Evolutionary conservation across 768 basidiomycete species (phyloP).

Genomic region (Collybia mongolica): DNA sequence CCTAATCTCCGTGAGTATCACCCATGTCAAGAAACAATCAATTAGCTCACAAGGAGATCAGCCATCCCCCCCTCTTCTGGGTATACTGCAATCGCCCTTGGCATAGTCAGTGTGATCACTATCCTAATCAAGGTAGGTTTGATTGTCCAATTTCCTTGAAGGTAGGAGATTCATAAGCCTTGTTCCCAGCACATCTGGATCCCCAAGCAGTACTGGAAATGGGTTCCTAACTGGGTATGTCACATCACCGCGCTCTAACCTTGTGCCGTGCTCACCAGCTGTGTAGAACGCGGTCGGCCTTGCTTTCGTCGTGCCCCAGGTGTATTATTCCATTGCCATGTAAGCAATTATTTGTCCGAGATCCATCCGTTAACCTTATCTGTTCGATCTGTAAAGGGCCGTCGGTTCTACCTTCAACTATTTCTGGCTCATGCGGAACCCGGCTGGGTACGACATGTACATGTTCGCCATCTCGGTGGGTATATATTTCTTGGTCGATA

Average conservation of each 20-base stretch:
- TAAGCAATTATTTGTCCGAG: background rate
- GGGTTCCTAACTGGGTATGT: slow-evolving; percentile 50
- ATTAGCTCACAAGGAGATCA: slow-evolving; percentile 11
- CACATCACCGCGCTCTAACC: background rate
- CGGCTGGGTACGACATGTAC: slow-evolving; percentile 50
- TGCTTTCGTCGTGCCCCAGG: slow-evolving; percentile 52
- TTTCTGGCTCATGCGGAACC: slow-evolving; percentile 46
- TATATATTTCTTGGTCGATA: background rate
- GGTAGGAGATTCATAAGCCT: background rate
- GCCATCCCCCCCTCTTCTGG: slow-evolving; percentile 56
- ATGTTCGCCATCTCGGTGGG: slow-evolving; percentile 53
- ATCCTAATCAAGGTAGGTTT: slow-evolving; percentile 38
- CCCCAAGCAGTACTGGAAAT: slow-evolving; percentile 48
- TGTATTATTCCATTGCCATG: slow-evolving; percentile 53
- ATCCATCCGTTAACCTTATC: background rate
- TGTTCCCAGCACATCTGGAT: slow-evolving; percentile 34
- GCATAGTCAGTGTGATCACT: slow-evolving; percentile 40
- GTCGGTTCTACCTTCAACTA: slow-evolving; percentile 46
- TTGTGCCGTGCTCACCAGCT: background rate
- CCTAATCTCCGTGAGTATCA: slow-evolving; percentile 41
- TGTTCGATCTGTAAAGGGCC: slow-evolving; percentile 17
- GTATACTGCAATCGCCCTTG: slow-evolving; percentile 55
- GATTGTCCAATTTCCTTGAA: background rate
- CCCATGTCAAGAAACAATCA: too few species aligned
- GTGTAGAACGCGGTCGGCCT: slow-evolving; percentile 47